Percentiles rank a stretch among this genome's conserved stretches.
phyloP scores from a whole-genome alignment of 495 filamentous ascomycete species.

The Parathielavia hyrcaniae region DNA sequence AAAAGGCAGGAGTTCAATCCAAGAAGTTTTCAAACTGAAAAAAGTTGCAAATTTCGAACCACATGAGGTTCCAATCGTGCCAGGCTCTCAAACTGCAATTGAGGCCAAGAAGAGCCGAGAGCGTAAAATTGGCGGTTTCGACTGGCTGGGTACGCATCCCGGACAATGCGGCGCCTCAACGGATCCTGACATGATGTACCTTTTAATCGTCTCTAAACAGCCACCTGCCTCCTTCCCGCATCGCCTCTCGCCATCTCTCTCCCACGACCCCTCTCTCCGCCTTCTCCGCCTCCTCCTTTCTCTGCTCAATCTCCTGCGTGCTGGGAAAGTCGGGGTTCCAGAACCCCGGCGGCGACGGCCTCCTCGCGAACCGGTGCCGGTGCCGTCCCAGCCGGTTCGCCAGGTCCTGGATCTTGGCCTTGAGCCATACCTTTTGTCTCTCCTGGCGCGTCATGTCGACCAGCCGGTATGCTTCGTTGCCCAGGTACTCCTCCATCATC shows the following conservation, averaged over 20 bases:
- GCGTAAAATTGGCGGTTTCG: background rate
- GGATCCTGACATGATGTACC: background rate
- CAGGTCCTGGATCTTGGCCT: slow-evolving; percentile 61
- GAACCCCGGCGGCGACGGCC: slow-evolving; percentile 71
- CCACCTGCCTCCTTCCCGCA: slow-evolving; percentile 69
- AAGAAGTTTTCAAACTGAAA: background rate
- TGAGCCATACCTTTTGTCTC: slow-evolving; percentile 52
- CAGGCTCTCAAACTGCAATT: background rate
- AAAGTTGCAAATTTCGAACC: background rate
- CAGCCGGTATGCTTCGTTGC: slow-evolving; percentile 48
- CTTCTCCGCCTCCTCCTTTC: slow-evolving; percentile 54
- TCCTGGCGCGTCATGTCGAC: slow-evolving; percentile 45
- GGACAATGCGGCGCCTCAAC: no score
- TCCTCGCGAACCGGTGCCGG: slow-evolving; percentile 63
- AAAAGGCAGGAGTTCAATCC: no score
- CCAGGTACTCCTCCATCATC: slow-evolving; percentile 63
- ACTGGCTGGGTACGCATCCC: slow-evolving; percentile 1
- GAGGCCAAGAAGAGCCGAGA: background rate
- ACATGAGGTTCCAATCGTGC: background rate
- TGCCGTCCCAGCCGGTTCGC: slow-evolving; percentile 71
- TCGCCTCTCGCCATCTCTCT: slow-evolving; percentile 74
- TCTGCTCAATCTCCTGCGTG: slow-evolving; percentile 66
- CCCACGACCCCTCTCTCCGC: slow-evolving; percentile 57
- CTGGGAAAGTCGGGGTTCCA: slow-evolving; percentile 84
- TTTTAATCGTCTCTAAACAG: slow-evolving; percentile 69